These are phyloP conservation scores for Penicillium hordei DNA, from an alignment of 2,329 filamentous ascomycete genomes.

Conservation along the genomic window DNA sequence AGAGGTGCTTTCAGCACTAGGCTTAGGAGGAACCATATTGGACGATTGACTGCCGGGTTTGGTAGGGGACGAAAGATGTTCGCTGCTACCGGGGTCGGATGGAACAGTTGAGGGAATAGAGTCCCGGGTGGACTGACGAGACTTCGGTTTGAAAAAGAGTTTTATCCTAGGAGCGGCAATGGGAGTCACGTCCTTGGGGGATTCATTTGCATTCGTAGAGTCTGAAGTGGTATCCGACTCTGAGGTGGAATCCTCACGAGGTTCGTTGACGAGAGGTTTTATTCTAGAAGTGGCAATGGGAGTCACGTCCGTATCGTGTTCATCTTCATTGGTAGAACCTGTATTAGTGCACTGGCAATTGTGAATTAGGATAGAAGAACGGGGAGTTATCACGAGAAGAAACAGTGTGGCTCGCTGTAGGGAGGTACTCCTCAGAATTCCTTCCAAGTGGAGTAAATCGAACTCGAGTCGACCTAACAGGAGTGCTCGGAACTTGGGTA, in stretches of 20 bases:
- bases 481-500: not conserved
- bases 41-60: no score
- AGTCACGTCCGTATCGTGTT: not conserved
- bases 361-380: not conserved
- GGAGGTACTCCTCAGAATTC: not conserved
- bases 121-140: not conserved
- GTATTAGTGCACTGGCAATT: not conserved
- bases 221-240: not conserved
- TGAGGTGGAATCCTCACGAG: not conserved
- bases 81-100: not conserved
- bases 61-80: not conserved
- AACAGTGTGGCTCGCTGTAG: not conserved
- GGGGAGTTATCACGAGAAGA: not conserved
- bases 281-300: not conserved
- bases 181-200: not conserved
- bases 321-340: not conserved
- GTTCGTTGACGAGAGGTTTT: not conserved
- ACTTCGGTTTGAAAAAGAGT: not conserved
- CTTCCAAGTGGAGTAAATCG: not conserved
- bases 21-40: not conserved
- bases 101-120: not conserved
- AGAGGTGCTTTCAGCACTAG: not conserved
- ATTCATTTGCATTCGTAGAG: no score
- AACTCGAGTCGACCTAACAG: not conserved
- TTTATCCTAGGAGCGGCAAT: not conserved